Evolutionary conservation across 345 rosid species (phyloP).

Genomic region (Arabidopsis arenosa): DNA sequence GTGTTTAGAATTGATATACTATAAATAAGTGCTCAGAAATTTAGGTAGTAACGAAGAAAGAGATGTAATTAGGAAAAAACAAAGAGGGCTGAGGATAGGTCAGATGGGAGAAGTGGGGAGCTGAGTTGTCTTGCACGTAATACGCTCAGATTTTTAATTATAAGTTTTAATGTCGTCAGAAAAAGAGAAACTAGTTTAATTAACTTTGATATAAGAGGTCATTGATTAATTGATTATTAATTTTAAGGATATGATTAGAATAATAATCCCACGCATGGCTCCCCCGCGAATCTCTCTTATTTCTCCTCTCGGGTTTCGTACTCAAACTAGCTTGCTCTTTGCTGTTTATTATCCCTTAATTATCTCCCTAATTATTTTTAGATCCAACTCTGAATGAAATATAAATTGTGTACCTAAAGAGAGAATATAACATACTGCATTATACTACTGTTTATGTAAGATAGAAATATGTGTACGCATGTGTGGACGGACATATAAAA

Average conservation of each 20-base stretch:
- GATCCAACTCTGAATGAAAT: background rate
- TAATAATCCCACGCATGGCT: slow-evolving; percentile 71
- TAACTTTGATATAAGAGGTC: slow-evolving; percentile 2
- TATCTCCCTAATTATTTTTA: slow-evolving; percentile 25
- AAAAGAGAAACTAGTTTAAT: slow-evolving; percentile 39
- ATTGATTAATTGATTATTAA: slow-evolving; percentile 21
- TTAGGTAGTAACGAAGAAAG: slow-evolving; percentile 23
- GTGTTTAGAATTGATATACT: too few relatives aligned
- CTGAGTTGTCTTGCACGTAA: slow-evolving; percentile 74
- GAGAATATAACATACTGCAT: background rate
- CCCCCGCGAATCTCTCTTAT: slow-evolving; percentile 82
- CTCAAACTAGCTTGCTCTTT: slow-evolving; percentile 47
- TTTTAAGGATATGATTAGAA: slow-evolving; percentile 48
- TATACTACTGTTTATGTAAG: background rate
- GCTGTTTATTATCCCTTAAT: slow-evolving; percentile 32
- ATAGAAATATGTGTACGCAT: slow-evolving; percentile 12
- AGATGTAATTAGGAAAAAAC: slow-evolving; percentile 15
- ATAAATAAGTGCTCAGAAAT: slow-evolving; percentile 12
- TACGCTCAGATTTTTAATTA: slow-evolving; percentile 16
- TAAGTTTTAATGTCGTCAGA: slow-evolving; percentile 33
- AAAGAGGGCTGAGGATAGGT: slow-evolving; percentile 20
- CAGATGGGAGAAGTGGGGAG: slow-evolving; percentile 34
- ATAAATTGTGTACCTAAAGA: too few relatives aligned
- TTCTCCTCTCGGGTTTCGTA: slow-evolving; percentile 48
- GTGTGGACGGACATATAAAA: slow-evolving; percentile 9